Evolutionary conservation across 495 filamentous ascomycete species (phyloP).

Genomic region (Penicillium goetzii): DNA sequence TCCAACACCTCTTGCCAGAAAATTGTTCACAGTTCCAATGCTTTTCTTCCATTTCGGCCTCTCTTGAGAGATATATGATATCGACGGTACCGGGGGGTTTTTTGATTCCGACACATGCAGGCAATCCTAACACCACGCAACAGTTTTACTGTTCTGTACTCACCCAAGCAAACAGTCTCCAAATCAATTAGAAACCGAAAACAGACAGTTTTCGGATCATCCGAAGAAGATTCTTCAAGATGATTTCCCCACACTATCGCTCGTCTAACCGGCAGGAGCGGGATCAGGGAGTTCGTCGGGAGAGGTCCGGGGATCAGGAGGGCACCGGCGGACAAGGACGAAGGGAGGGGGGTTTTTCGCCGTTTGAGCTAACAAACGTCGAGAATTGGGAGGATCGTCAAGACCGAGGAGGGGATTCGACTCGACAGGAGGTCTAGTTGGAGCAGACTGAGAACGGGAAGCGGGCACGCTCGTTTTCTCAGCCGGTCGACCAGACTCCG

Average conservation of each 20-base stretch:
- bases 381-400: conserved; percentile 41
- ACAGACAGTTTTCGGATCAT: conserved; percentile 30
- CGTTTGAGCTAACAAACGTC: conserved; percentile 57
- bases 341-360: conserved; percentile 32
- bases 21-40: not conserved
- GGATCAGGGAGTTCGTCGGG: conserved; percentile 47
- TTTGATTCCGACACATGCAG: conserved; percentile 17
- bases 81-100: conserved; percentile 9
- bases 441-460: conserved; percentile 27
- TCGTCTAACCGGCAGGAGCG: conserved; percentile 55
- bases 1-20: not conserved
- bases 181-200: conserved; percentile 32
- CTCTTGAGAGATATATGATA: not conserved
- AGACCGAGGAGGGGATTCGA: conserved; percentile 49
- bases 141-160: conserved; percentile 30
- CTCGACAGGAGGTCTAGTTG: conserved; percentile 49
- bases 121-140: conserved; percentile 18
- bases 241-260: conserved; percentile 43
- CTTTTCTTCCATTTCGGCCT: not conserved
- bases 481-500: conserved; percentile 43
- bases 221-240: conserved; percentile 28
- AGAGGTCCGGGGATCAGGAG: conserved; percentile 36
- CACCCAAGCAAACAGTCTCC: conserved; percentile 39
- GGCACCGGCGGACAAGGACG: conserved; percentile 40
- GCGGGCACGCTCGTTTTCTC: conserved; percentile 37